Evolutionary conservation across 2,329 filamentous ascomycete genomes (phyloP).

Genomic region (Colletotrichum acutatum): DNA sequence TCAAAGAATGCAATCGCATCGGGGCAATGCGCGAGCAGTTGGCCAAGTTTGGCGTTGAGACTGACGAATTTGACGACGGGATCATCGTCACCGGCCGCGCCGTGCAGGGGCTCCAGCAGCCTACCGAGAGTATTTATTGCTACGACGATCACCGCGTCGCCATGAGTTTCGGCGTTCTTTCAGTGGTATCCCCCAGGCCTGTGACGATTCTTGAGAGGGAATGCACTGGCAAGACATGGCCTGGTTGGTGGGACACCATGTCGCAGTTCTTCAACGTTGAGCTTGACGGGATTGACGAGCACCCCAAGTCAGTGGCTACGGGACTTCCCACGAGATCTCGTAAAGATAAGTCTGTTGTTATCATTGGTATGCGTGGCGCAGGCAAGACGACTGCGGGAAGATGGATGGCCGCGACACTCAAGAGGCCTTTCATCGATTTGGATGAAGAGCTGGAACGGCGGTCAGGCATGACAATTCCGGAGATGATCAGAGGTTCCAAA

Average conservation of each 20-base stretch:
- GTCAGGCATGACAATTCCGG: conserved; percentile 81
- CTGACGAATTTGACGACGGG: conserved; percentile 92
- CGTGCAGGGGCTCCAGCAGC: conserved; percentile 59
- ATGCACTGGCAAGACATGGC: conserved; percentile 98
- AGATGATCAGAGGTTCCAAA: conserved; percentile 76
- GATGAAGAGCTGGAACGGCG: conserved; percentile 86
- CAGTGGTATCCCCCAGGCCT: conserved; percentile 75
- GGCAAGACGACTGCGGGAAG: conserved; percentile 94
- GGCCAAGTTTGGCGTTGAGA: conserved; percentile 90
- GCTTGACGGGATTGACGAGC: conserved; percentile 78
- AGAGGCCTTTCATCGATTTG: conserved; percentile 84
- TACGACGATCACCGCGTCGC: conserved; percentile 98
- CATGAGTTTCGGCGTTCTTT: conserved; percentile 96
- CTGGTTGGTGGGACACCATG: conserved; percentile 96
- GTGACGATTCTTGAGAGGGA: conserved; percentile 88
- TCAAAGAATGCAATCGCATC: conserved; percentile 98
- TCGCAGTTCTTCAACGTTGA: conserved; percentile 80
- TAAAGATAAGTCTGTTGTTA: conserved; percentile 79
- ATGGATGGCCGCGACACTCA: conserved; percentile 82
- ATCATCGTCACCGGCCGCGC: conserved; percentile 75
- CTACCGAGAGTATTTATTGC: conserved; percentile 80
- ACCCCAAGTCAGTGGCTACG: conserved; percentile 32
- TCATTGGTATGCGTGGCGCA: conserved; percentile 97
- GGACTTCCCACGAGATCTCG: conserved; percentile 37
- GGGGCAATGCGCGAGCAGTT: conserved; percentile 94